These are phyloP conservation scores for Fusarium udum DNA, from an alignment of 2,329 filamentous ascomycete genomes.

Conservation along the genomic window DNA sequence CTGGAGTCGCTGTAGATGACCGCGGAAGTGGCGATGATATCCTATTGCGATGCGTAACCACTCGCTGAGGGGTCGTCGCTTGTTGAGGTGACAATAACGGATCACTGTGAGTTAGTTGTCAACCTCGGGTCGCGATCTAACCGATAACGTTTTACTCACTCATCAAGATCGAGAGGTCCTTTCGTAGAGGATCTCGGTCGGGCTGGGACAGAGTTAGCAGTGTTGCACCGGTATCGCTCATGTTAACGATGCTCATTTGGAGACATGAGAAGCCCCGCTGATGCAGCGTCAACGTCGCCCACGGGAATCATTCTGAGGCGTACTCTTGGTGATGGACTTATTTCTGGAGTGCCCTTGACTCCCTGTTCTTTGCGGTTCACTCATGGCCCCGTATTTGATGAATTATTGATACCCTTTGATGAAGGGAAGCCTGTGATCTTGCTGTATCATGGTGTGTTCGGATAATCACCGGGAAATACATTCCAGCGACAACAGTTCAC, in stretches of 20 bases:
- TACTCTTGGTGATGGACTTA: slow-evolving; percentile 52
- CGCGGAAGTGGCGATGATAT: slow-evolving; percentile 40
- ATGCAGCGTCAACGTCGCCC: not conserved
- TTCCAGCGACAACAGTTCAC: not conserved
- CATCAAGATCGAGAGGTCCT: slow-evolving; percentile 79
- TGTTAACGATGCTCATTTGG: slow-evolving; percentile 1
- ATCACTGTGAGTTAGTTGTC: slow-evolving; percentile 29
- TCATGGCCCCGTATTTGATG: slow-evolving; percentile 38
- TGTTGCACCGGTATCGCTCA: not conserved
- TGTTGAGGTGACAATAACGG: slow-evolving; percentile 45
- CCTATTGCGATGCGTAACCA: slow-evolving; percentile 35
- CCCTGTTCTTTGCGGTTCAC: slow-evolving; percentile 42
- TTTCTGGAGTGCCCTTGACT: slow-evolving; percentile 50
- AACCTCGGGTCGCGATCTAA: not conserved
- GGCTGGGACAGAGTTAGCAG: slow-evolving; percentile 51
- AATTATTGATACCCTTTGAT: slow-evolving; percentile 13
- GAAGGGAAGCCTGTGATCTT: slow-evolving; percentile 12
- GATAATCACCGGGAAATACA: slow-evolving; percentile 38
- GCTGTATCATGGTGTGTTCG: slow-evolving; percentile 19
- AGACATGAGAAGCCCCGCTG: slow-evolving; percentile 1
- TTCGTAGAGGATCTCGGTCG: slow-evolving; percentile 76
- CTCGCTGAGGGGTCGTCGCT: slow-evolving; percentile 38
- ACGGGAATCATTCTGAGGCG: slow-evolving; percentile 4
- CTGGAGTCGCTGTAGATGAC: slow-evolving; percentile 42
- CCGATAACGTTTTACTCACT: slow-evolving; percentile 63